Evolutionary conservation across 345 rosid species (phyloP), one percentile per base, ranked within the genome.

Genomic region (Hirschfeldia incana): DNA sequence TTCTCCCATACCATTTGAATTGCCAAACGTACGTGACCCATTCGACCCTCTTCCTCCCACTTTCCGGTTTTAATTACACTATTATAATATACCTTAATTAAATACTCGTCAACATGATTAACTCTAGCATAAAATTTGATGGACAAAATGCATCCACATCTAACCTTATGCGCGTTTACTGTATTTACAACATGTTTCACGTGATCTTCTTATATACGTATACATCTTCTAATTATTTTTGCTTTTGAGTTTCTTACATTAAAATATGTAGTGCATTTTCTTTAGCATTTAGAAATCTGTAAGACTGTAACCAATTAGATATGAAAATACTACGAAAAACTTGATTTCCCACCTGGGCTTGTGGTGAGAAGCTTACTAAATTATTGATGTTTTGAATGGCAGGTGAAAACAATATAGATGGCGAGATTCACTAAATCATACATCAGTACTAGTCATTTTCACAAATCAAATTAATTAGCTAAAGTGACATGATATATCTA

Each of bases 11-110:
- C 39, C 70, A 36, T 73, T 67, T 44, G 53, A 3, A 69, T 37
- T 74, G 67, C 49, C 28, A 53, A 69, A 74, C 32, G 32, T 29
- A 69, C 78, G 79, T 79, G 69, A 79, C 71, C 71, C 79, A 69
- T 69, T 64, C 32, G 67, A 63, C 21, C 67, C 37, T 34, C 65
- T 69, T 49, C 69, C 74, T 79, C 58, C 58, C 78, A 62, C 78
- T 74, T 74, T 68, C 70, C 28, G 51, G 12, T 73, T 73, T 59
- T 6, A 1, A 21, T 5, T 9, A 57, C 37, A 37, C 29, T n/a
- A 11, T 63, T 49, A 9, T 36, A 49, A 11, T 79, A 73, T 59
- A 27, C 28, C 53, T 26, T 51, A 62, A 34, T 74, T 46, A 60
- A 33, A 34, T 51, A 34, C 51, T 61, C 34, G 3, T 61, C 13